phyloP scores from a whole-genome alignment of 495 filamentous ascomycete genomes.

The Astrothelium subdiscretum region DNA sequence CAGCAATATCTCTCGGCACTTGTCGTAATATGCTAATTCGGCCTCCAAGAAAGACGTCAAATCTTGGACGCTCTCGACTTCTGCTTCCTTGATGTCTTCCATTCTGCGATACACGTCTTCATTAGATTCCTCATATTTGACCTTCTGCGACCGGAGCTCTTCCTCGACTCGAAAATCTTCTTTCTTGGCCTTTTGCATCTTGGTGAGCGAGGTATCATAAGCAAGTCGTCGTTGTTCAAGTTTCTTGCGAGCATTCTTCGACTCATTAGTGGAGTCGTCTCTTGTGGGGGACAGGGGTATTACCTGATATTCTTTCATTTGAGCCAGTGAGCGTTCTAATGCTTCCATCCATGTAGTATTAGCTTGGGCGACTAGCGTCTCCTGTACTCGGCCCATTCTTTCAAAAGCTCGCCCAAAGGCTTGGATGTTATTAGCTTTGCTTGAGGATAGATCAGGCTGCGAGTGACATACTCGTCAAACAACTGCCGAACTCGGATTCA shows the following conservation, averaged over 20 bases:
- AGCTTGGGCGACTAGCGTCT: slow-evolving; percentile 69
- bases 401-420: slow-evolving; percentile 55
- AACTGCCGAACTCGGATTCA: slow-evolving; percentile 87
- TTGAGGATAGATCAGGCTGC: not conserved
- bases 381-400: slow-evolving; percentile 75
- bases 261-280: not conserved
- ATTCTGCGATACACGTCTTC: slow-evolving; percentile 90
- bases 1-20: slow-evolving; percentile 64
- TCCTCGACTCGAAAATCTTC: slow-evolving; percentile 92
- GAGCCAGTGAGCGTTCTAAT: slow-evolving; percentile 74
- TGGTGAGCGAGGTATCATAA: slow-evolving; percentile 80
- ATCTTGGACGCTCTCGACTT: slow-evolving; percentile 73
- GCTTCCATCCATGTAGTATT: slow-evolving; percentile 86
- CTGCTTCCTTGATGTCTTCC: slow-evolving; percentile 91
- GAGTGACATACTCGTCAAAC: slow-evolving; percentile 56
- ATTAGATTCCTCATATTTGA: slow-evolving; percentile 91
- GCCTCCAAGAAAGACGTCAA: slow-evolving; percentile 75
- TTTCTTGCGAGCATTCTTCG: slow-evolving; percentile 78
- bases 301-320: slow-evolving; percentile 98
- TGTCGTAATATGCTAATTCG: slow-evolving; percentile 83
- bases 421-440: slow-evolving; percentile 5
- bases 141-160: slow-evolving; percentile 80
- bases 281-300: slow-evolving; percentile 1
- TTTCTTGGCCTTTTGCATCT: slow-evolving; percentile 87
- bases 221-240: slow-evolving; percentile 81